phyloP scores from a whole-genome alignment of 176 grass and related monocot species.

The Rhynchospora breviuscula region DNA sequence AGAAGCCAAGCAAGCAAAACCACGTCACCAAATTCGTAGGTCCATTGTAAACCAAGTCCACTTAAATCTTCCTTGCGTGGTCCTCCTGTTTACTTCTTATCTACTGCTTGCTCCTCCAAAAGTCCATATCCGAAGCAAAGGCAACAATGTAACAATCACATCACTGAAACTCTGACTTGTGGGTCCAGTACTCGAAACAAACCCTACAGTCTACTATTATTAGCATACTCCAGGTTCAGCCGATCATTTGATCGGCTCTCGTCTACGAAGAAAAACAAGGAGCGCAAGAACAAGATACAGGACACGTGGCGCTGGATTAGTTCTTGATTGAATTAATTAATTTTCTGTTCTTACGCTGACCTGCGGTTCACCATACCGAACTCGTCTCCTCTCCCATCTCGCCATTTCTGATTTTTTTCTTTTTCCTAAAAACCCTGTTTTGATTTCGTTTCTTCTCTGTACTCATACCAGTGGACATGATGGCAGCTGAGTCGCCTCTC shows the following conservation, averaged over 20 bases:
- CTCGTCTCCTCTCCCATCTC: not conserved
- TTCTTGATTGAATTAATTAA: not conserved
- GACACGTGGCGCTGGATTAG: not conserved
- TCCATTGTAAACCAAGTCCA: not conserved
- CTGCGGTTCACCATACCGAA: slow-evolving; percentile 11
- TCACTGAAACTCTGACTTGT: not conserved
- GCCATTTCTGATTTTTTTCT: not conserved
- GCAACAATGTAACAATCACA: not conserved
- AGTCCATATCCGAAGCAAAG: not conserved
- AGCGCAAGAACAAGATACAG: not conserved
- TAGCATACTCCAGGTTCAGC: no score
- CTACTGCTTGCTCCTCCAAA: not conserved
- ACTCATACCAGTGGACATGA: slow-evolving; percentile 30
- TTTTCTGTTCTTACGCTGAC: not conserved
- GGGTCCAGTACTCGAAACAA: no score
- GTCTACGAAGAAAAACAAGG: not conserved
- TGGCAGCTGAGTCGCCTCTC: slow-evolving; percentile 36
- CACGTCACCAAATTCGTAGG: not conserved
- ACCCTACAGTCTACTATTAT: no score
- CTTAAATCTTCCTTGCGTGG: not conserved
- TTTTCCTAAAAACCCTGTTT: not conserved
- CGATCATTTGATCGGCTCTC: no score
- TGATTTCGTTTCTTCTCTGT: not conserved
- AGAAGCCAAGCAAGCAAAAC: slow-evolving; percentile 17
- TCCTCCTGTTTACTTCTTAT: not conserved